phyloP scores from a whole-genome alignment of 768 basidiomycete genomes.

The Xerocomellus amylosporus region DNA sequence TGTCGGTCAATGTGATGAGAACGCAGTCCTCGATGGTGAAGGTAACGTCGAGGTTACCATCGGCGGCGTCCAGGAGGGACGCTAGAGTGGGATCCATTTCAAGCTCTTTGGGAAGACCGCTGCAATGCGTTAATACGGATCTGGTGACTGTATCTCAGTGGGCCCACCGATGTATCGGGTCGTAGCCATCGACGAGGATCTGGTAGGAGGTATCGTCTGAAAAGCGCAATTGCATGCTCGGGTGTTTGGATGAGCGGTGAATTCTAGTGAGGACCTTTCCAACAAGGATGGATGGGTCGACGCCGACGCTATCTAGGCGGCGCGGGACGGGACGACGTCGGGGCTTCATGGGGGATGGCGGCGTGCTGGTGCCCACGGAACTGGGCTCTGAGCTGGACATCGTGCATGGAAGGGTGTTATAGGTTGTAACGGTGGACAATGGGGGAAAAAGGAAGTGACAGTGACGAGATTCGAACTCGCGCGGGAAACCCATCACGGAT shows the following conservation, averaged over 20 bases:
- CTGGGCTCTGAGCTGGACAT: slow-evolving; percentile 18
- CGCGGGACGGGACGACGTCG: slow-evolving; percentile 37
- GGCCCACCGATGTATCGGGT: slow-evolving; percentile 45
- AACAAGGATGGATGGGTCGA: slow-evolving; percentile 41
- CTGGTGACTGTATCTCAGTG: not conserved
- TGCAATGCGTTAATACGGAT: slow-evolving; percentile 3
- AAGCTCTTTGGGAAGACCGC: slow-evolving; percentile 56
- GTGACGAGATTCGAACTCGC: slow-evolving; percentile 62
- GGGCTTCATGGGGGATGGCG: slow-evolving; percentile 23
- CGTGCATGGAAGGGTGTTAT: slow-evolving; percentile 8
- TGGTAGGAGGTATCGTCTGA: slow-evolving; percentile 43
- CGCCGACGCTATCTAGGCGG: slow-evolving; percentile 32
- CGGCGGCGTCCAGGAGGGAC: slow-evolving; percentile 40
- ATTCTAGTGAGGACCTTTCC: slow-evolving; percentile 45
- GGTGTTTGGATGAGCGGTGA: slow-evolving; percentile 43
- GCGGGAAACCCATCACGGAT: slow-evolving; percentile 58
- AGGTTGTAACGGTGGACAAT: slow-evolving; percentile 11
- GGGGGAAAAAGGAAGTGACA: slow-evolving; percentile 35
- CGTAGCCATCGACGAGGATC: slow-evolving; percentile 62
- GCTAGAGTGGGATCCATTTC: slow-evolving; percentile 49
- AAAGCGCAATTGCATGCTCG: slow-evolving; percentile 47
- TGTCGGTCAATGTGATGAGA: slow-evolving; percentile 54
- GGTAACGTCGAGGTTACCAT: slow-evolving; percentile 31
- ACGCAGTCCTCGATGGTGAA: slow-evolving; percentile 52
- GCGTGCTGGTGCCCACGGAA: slow-evolving; percentile 14